phyloP scores from a whole-genome alignment of 2,329 filamentous ascomycete species.

The Lachnellula willkommii region DNA sequence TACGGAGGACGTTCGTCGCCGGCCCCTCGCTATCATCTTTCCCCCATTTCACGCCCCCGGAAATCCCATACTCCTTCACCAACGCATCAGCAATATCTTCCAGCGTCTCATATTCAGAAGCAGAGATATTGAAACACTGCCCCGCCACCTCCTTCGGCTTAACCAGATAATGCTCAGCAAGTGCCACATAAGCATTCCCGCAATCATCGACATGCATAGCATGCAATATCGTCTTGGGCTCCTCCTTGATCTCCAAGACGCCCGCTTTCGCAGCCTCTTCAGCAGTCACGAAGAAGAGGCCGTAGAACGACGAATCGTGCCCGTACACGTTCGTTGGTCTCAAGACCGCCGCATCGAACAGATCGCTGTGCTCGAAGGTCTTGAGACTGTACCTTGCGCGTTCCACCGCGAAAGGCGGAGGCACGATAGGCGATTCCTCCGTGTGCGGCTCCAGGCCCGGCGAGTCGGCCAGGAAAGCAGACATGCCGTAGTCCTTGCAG shows the following conservation, averaged over 20 bases:
- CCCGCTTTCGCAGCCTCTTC: constrained; percentile 17
- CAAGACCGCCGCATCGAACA: constrained; percentile 41
- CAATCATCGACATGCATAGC: constrained; percentile 47
- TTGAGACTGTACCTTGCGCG: constrained; percentile 33
- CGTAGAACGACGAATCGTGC: constrained; percentile 37
- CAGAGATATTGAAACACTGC: constrained; percentile 43
- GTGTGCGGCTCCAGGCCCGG: constrained; percentile 37
- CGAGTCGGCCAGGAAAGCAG: constrained; percentile 29
- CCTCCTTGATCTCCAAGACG: constrained; percentile 31
- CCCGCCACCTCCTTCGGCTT: constrained; percentile 32
- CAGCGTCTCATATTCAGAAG: constrained; percentile 40
- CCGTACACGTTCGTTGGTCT: constrained; percentile 45
- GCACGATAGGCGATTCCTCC: constrained; percentile 37
- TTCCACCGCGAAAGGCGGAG: constrained; percentile 23
- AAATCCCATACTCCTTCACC: constrained; percentile 37
- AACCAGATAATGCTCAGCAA: constrained; percentile 34
- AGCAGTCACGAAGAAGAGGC: constrained; percentile 29
- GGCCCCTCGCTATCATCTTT: neutral
- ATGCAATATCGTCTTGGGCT: constrained; percentile 39
- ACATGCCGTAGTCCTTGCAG: constrained; percentile 46
- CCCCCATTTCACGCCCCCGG: constrained; percentile 26
- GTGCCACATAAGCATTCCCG: constrained; percentile 42
- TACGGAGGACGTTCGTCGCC: constrained; percentile 1
- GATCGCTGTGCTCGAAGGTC: constrained; percentile 35
- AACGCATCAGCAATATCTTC: constrained; percentile 36